A percentile compares a stretch with the other conserved stretches of the same genome.
phyloP scores from a whole-genome alignment of 2,329 filamentous ascomycete species.

The Pseudodiploospora longispora region DNA sequence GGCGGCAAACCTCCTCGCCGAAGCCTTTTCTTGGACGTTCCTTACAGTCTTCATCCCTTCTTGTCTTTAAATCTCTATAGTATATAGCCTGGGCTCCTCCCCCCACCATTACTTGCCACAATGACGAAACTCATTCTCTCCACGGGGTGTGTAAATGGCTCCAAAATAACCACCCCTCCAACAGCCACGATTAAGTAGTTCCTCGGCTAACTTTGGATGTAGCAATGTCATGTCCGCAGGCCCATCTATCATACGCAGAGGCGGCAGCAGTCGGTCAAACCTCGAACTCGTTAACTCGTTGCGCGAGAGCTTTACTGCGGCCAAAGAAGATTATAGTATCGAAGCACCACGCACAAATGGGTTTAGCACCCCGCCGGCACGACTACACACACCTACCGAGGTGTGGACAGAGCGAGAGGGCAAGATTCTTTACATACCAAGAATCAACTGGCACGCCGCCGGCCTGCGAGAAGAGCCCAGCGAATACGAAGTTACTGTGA shows the following conservation, averaged over 20 bases:
- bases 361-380: conserved; percentile 19
- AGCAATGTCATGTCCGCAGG: conserved; percentile 80
- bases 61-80: background rate
- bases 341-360: conserved; percentile 21
- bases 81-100: background rate
- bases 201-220: conserved; percentile 7
- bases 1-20: no score
- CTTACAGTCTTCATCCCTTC: background rate
- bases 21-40: no score
- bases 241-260: conserved; percentile 74
- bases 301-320: conserved; percentile 70
- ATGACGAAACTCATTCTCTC: conserved; percentile 79
- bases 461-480: conserved; percentile 72
- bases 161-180: conserved; percentile 2
- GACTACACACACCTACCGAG: conserved; percentile 21
- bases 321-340: conserved; percentile 53
- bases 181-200: background rate
- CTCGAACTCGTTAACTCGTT: conserved; percentile 86
- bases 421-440: conserved; percentile 64
- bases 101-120: conserved; percentile 11
- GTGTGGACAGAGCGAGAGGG: conserved; percentile 63
- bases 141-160: conserved; percentile 58
- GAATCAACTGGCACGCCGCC: conserved; percentile 62
- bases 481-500: conserved; percentile 91
- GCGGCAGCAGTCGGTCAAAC: conserved; percentile 69